Percentiles rank a stretch among this genome's conserved stretches.
phyloP scores from a whole-genome alignment of 306 rosid genomes.

The Coriaria nepalensis region DNA sequence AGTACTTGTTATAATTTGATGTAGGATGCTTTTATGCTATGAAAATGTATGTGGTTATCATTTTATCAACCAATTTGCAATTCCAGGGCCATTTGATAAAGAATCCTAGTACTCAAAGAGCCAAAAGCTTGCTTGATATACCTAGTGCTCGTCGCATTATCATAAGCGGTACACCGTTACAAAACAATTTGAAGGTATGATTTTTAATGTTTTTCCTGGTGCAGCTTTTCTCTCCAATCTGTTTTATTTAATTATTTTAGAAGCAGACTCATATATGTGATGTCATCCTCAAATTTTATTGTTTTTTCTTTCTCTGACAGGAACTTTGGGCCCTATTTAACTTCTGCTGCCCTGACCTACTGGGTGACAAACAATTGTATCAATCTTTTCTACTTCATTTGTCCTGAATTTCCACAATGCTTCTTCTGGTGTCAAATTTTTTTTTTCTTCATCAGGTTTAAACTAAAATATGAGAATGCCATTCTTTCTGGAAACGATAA shows the following conservation, averaged over 20 bases:
- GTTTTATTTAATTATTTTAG: too few relatives aligned
- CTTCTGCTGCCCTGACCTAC: constrained; percentile 81
- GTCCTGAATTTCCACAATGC: constrained; percentile 10
- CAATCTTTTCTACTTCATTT: constrained; percentile 12
- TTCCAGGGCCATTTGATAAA: constrained; percentile 85
- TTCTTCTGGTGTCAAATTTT: constrained; percentile 17
- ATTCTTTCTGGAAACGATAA: constrained; percentile 89
- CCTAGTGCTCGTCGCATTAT: constrained; percentile 73
- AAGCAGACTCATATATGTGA: too few relatives aligned
- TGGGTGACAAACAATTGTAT: constrained; percentile 78
- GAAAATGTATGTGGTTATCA: too few relatives aligned
- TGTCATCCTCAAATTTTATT: constrained; percentile 1
- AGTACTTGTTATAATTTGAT: too few relatives aligned
- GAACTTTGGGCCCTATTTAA: constrained; percentile 92
- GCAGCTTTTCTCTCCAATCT: background rate
- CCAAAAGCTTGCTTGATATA: constrained; percentile 87
- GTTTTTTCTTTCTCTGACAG: too few relatives aligned
- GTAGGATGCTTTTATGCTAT: too few relatives aligned
- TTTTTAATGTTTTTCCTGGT: background rate
- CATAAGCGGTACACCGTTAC: constrained; percentile 86
- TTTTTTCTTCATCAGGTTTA: constrained; percentile 59
- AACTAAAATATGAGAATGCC: constrained; percentile 46
- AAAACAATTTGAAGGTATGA: constrained; percentile 80
- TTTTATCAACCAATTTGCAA: constrained; percentile 16
- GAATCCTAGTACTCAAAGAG: constrained; percentile 92